Base-by-base conservation (phyloP, 192 early-diverging fungal species). In the Podila minutissima region DNA sequence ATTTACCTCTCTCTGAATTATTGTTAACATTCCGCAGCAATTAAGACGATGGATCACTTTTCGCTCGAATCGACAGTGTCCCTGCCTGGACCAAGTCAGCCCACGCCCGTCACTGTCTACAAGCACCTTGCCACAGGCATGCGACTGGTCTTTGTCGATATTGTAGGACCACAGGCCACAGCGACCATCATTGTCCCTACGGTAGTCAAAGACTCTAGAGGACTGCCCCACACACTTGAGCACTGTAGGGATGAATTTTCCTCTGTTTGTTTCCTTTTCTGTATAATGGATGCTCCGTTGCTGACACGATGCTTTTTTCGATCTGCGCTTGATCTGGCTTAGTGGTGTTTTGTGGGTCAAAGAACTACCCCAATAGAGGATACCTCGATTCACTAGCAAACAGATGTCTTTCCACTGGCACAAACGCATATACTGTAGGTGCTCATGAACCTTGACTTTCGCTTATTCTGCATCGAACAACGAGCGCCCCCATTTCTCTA, bases 211-310 rank as follows among this genome's bases (percentile, higher is more conserved):
- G 87, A 91, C 83, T 85, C 94, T 69, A 85, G 88, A 63, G 95
- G 95, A 13, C 85, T 93, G n/a, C 89, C 94, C 12, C 95, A 97
- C 69, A 96, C 94, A 0, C 88, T 97, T 6, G 95, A 96, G 75
- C 88, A 90, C 65, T 64, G 88, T 86, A 85, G 24, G 50, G 28
- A 5, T 22, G 12, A 7, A 15, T 22, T 46, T 46, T 46, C 15
- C 41, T 46, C 12, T 53, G 58, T 38, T 62, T 38, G 41, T 48
- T 33, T 58, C 1, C n/a, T n/a, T 24, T 31, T 62, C 0, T 24
- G 26, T 64, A 33, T n/a, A n/a, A n/a, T n/a, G n/a, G n/a, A 24
- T 24, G 24, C 6, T 55, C 22, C 22, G 6, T 55, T 55, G 53
- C 20, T 55, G n/a, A 55, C 24, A 24, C 20, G 24, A 20, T 22